These are phyloP conservation scores for Blastomyces parvus DNA, from an alignment of 2,329 filamentous ascomycete species.

Conservation along the genomic window DNA sequence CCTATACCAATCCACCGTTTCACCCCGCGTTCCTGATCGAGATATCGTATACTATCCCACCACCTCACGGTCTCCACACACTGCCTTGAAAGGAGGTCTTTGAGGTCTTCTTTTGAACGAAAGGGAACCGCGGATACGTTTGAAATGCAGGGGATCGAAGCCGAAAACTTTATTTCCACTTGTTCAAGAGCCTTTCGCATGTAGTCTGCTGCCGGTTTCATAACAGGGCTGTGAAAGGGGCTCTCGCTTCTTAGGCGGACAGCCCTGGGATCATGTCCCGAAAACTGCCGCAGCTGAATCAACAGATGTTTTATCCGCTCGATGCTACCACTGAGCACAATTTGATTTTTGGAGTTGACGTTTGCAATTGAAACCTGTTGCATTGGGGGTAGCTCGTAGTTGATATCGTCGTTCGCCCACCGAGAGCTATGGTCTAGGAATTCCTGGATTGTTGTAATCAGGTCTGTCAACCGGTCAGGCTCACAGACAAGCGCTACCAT, in stretches of 20 bases:
- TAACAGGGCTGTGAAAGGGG: conserved; percentile 85
- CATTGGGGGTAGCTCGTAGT: conserved; percentile 61
- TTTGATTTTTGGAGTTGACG: conserved; percentile 92
- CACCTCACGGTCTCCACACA: conserved; percentile 88
- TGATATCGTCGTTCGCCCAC: conserved; percentile 59
- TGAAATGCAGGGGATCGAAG: conserved; percentile 65
- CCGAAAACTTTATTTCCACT: conserved; percentile 62
- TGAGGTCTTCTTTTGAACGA: conserved; percentile 59
- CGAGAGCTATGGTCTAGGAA: conserved; percentile 62
- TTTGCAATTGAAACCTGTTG: conserved; percentile 87
- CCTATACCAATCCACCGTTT: conserved; percentile 84
- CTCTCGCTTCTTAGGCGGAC: conserved; percentile 79
- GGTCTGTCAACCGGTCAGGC: conserved; percentile 57
- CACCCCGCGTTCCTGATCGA: conserved; percentile 74
- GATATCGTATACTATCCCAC: conserved; percentile 87
- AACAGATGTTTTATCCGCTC: conserved; percentile 71
- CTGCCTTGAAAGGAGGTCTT: conserved; percentile 67
- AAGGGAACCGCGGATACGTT: conserved; percentile 81
- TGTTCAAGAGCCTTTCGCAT: conserved; percentile 61
- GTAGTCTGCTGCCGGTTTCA: conserved; percentile 70
- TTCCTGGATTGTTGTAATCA: conserved; percentile 66
- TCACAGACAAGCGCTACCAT: conserved; percentile 93
- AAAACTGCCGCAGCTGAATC: conserved; percentile 76
- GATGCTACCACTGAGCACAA: conserved; percentile 82
- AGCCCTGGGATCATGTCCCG: conserved; percentile 81